A percentile compares a stretch with the other conserved stretches of the same genome.
Conservation (phyloP, 1,139 yeast genomes). For the Pichia sp. region DNA sequence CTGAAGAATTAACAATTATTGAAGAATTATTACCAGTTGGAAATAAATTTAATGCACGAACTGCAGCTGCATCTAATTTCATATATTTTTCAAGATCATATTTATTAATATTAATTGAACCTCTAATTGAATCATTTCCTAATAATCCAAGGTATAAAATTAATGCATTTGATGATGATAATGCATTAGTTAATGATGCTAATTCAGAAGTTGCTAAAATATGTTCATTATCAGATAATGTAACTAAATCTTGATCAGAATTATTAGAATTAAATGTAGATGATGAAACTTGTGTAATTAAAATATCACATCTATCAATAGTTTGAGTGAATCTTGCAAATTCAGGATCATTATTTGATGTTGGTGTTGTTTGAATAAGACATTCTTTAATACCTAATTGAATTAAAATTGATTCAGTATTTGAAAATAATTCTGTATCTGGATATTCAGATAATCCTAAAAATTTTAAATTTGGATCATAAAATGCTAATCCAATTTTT, state of each 20-base stretch:
- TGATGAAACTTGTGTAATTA: slow-evolving; percentile 54
- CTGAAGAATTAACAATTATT: slow-evolving; percentile 12
- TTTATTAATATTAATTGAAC: slow-evolving; percentile 48
- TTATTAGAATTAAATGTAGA: slow-evolving; percentile 55
- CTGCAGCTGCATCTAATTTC: slow-evolving; percentile 87
- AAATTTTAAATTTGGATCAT: slow-evolving; percentile 63
- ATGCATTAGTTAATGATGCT: slow-evolving; percentile 32
- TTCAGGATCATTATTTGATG: slow-evolving; percentile 37
- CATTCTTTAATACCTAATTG: slow-evolving; percentile 89
- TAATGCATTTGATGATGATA: slow-evolving; percentile 57
- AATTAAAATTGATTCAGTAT: slow-evolving; percentile 75
- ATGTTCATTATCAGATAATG: slow-evolving; percentile 53
- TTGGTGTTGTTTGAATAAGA: slow-evolving; percentile 36
- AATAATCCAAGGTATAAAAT: slow-evolving; percentile 59
- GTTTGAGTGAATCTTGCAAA: slow-evolving; percentile 50
- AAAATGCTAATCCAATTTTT: slow-evolving; percentile 69
- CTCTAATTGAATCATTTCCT: slow-evolving; percentile 48
- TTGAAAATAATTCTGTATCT: slow-evolving; percentile 83
- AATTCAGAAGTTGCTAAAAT: slow-evolving; percentile 56
- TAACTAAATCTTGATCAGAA: slow-evolving; percentile 66
- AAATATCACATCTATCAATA: slow-evolving; percentile 69
- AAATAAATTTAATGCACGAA: slow-evolving; percentile 79
- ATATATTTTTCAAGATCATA: slow-evolving; percentile 73
- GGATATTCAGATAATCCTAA: slow-evolving; percentile 74
- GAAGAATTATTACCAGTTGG: slow-evolving; percentile 41